Base-by-base conservation (phyloP, 192 early-diverging fungal species). In the Backusella parvicylindrica region DNA sequence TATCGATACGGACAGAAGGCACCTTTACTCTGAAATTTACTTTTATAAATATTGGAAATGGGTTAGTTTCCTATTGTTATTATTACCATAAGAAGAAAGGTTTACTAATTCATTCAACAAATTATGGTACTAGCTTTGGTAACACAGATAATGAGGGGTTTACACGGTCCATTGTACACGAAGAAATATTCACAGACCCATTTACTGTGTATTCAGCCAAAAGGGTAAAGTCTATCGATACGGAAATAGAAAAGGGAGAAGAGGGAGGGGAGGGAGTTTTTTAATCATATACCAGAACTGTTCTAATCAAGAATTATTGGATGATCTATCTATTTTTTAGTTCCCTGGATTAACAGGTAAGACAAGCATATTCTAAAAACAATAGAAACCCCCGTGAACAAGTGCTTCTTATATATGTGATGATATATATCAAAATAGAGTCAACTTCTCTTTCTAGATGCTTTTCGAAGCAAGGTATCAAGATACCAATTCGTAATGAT, bases 321-420 rank as follows among this genome's bases (percentile, higher is more conserved):
- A 35, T 26, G 5, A 18, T 53, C 47, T 53, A n/a, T n/a, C n/a
- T n/a, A n/a, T n/a, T 71, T 47, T 18, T 2, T 74, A 76, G 75
- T 93, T 93, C 73, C 92, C 92, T 0, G 92, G 92, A 49, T 92
- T 93, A 91, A 93, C 91, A 72, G 89, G 91, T 92, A 87, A 71
- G 47, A 18, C 11, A 37, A 18, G 2, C 1, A 37, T 11, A 60
- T 60, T 11, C 53, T 23, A 13, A 60, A 60, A 60, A 28, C 26
- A 60, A 23, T 11, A 13, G 53, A 60, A 9, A 28, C 2, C 23
- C 11, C 53, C 53, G 53, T 60, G 53, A 60, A 60, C 23, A 60
- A 28, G 26, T 1, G 26, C 2, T 60, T 11, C 21, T 60, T 60
- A 26, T 60, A 9, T 0, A 28, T 28, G 23, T 60, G 53, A 71